phyloP scores from a whole-genome alignment of 2,329 filamentous ascomycete species.

The Ascochyta lentis region DNA sequence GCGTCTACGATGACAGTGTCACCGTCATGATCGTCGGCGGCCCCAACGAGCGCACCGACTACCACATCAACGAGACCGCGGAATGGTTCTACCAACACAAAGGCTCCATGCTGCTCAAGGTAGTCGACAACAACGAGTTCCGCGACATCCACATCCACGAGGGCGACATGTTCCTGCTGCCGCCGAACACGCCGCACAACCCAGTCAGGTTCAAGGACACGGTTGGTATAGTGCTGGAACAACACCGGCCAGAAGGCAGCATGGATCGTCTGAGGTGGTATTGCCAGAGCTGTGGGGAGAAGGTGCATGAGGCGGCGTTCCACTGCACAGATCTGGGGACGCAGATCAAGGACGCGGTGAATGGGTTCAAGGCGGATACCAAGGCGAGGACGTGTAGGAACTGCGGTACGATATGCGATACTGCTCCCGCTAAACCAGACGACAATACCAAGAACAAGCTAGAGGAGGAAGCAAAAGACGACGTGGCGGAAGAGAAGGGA shows the following conservation, averaged over 20 bases:
- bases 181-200: slow-evolving; percentile 94
- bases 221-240: slow-evolving; percentile 92
- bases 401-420: slow-evolving; percentile 79
- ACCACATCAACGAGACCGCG: slow-evolving; percentile 95
- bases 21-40: slow-evolving; percentile 96
- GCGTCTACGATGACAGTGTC: slow-evolving; percentile 85
- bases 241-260: slow-evolving; percentile 72
- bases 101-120: slow-evolving; percentile 91
- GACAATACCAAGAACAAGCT: slow-evolving; percentile 4
- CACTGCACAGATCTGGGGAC: slow-evolving; percentile 89
- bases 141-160: slow-evolving; percentile 88
- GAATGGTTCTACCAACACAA: slow-evolving; percentile 99
- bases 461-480: slow-evolving; percentile 10
- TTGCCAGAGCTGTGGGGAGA: slow-evolving; percentile 71
- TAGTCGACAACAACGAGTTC: slow-evolving; percentile 75
- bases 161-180: slow-evolving; percentile 92
- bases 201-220: slow-evolving; percentile 92
- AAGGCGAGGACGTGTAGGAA: slow-evolving; percentile 74
- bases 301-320: slow-evolving; percentile 87
- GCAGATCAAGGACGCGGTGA: slow-evolving; percentile 91
- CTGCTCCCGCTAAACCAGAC: slow-evolving; percentile 58
- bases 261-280: slow-evolving; percentile 91
- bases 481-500: slow-evolving; percentile 6
- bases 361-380: slow-evolving; percentile 75
- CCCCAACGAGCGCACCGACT: slow-evolving; percentile 94